These are phyloP conservation scores for Casuarina equisetifolia DNA, from an alignment of 306 rosid species.

Conservation along the genomic window DNA sequence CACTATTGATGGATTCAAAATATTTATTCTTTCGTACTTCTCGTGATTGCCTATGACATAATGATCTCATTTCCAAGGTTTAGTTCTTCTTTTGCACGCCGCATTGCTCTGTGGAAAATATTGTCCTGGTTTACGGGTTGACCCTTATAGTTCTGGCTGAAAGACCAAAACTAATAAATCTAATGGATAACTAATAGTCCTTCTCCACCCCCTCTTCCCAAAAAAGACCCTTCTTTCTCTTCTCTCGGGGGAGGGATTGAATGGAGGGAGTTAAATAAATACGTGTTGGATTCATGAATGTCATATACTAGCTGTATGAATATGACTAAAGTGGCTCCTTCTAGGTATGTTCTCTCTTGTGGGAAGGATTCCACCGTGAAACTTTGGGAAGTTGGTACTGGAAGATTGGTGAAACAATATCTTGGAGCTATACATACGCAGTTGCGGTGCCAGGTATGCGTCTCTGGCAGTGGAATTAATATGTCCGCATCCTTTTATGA, in stretches of 20 bases:
- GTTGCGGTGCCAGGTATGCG: conserved; percentile 70
- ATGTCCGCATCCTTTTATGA: background rate
- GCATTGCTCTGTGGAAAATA: background rate
- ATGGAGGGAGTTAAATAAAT: background rate
- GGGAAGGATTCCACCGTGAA: conserved; percentile 88
- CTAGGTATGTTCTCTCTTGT: conserved; percentile 83
- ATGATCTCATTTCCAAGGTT: background rate
- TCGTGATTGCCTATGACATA: background rate
- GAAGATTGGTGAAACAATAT: conserved; percentile 84
- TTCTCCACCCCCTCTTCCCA: background rate
- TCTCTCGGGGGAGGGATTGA: no score
- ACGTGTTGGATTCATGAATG: conserved; percentile 7
- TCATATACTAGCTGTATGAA: conserved; percentile 16
- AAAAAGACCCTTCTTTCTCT: no score
- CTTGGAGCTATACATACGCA: conserved; percentile 76
- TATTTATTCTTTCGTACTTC: background rate
- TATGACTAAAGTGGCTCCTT: conserved; percentile 25
- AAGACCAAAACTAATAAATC: background rate
- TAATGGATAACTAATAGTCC: background rate
- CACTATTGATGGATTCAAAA: background rate
- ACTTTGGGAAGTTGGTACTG: conserved; percentile 91
- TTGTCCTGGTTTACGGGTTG: background rate
- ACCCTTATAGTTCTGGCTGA: background rate
- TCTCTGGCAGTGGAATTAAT: background rate
- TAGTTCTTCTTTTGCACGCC: background rate